Percentiles rank a stretch among this genome's conserved stretches.
Conservation (phyloP, 1,139 yeast genomes). For the Hanseniaspora gamundiae region DNA sequence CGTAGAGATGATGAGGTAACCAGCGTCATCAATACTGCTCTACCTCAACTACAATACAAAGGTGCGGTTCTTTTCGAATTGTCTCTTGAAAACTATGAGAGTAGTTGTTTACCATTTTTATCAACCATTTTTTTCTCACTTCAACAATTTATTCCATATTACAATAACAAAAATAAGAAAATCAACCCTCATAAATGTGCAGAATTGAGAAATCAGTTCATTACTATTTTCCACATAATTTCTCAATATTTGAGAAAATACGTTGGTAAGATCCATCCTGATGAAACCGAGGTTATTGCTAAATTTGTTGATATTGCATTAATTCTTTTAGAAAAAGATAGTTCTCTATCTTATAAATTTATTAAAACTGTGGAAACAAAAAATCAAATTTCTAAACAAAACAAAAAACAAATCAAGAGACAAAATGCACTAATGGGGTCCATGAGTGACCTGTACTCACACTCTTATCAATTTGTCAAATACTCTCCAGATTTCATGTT, state of each 20-base stretch:
- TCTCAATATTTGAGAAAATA: conserved; percentile 8
- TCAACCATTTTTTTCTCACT: conserved; percentile 36
- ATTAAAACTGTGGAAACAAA: conserved; percentile 2
- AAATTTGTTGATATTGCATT: conserved; percentile 27
- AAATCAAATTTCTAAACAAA: conserved; percentile 10
- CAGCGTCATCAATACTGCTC: conserved; percentile 30
- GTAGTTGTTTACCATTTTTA: conserved; percentile 38
- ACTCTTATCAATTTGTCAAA: conserved; percentile 43
- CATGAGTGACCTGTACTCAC: conserved; percentile 60
- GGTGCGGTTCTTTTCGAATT: conserved; percentile 33
- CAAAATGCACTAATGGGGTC: conserved; percentile 32
- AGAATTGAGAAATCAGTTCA: conserved; percentile 17
- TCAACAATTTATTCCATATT: conserved; percentile 40
- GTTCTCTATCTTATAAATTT: conserved; percentile 13
- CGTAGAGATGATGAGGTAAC: conserved; percentile 38
- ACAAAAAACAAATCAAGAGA: conserved; percentile 33
- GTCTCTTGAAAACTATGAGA: conserved; percentile 33
- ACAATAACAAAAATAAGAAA: conserved; percentile 12
- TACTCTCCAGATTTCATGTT: conserved; percentile 32
- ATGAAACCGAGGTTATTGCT: conserved; percentile 24
- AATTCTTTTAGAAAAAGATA: conserved; percentile 21
- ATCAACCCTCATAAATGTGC: conserved; percentile 23
- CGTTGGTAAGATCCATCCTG: conserved; percentile 14
- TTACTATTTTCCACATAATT: conserved; percentile 13
- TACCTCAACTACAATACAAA: conserved; percentile 33